These are phyloP conservation scores for Tetragonia tetragonoides DNA, from an alignment of 148 eudicot species.

Conservation along the genomic window DNA sequence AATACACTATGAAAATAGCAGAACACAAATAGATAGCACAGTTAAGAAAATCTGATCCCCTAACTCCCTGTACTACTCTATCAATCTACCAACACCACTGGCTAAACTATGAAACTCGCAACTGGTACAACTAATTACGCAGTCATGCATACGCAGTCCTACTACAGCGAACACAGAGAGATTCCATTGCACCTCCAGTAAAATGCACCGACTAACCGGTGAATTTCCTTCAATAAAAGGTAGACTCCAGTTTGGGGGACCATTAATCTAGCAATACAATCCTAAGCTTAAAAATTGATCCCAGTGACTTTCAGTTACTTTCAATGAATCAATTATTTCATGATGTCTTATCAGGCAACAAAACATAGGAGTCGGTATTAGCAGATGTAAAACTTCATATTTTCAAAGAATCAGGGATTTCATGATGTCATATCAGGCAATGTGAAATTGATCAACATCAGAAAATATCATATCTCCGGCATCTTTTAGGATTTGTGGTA, in stretches of 20 bases:
- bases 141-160: too few relatives aligned
- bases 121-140: not conserved
- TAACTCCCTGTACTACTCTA: not conserved
- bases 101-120: not conserved
- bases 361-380: not conserved
- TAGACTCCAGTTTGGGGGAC: not conserved
- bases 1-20: conserved; percentile 4
- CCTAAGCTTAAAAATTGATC: not conserved
- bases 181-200: not conserved
- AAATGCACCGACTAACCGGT: not conserved
- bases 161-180: too few relatives aligned
- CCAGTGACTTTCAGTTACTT: not conserved
- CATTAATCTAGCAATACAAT: not conserved
- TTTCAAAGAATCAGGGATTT: conserved; percentile 4
- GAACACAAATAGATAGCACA: conserved; percentile 2
- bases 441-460: conserved; percentile 22
- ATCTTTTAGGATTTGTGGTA: conserved; percentile 22
- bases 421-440: conserved; percentile 16
- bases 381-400: conserved; percentile 1
- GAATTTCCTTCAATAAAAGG: not conserved
- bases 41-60: not conserved
- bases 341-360: not conserved
- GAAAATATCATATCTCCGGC: conserved; percentile 25
- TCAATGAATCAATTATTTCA: not conserved
- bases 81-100: not conserved